Evolutionary conservation across 371 early-diverging fungal species (phyloP).

Genomic region (Mucor racemosus): DNA sequence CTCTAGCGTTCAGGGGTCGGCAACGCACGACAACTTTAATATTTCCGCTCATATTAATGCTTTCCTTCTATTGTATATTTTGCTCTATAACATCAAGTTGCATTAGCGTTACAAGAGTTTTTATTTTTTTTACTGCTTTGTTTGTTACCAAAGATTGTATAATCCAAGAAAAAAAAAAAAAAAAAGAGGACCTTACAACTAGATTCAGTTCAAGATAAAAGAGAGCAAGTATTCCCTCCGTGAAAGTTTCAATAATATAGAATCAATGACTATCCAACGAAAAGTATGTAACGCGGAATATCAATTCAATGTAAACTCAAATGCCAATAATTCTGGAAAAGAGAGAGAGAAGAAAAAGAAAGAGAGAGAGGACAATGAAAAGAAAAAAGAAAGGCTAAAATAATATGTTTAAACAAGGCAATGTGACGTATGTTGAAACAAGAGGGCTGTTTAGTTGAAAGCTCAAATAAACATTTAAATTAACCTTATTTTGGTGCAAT

Average conservation of each 20-base stretch:
- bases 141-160: background rate
- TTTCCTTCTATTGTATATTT: background rate
- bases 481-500: background rate
- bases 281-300: constrained; percentile 4
- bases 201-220: background rate
- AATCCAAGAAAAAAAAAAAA: background rate
- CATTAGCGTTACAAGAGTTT: background rate
- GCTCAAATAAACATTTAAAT: no score
- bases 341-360: background rate
- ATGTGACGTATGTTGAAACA: constrained; percentile 7
- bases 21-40: constrained; percentile 83
- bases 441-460: background rate
- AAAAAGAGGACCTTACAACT: background rate
- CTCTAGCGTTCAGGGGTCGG: constrained; percentile 78
- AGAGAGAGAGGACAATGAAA: background rate
- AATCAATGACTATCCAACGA: background rate
- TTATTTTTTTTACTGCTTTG: background rate
- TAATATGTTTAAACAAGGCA: background rate
- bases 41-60: constrained; percentile 48
- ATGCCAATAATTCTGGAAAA: constrained; percentile 1
- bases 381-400: constrained; percentile 11
- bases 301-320: background rate
- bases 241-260: constrained; percentile 5
- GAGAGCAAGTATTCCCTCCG: background rate
- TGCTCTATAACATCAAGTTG: background rate